Evolutionary conservation across 208 protist species (phyloP).

Genomic region (Herpetomonas tarakana): DNA sequence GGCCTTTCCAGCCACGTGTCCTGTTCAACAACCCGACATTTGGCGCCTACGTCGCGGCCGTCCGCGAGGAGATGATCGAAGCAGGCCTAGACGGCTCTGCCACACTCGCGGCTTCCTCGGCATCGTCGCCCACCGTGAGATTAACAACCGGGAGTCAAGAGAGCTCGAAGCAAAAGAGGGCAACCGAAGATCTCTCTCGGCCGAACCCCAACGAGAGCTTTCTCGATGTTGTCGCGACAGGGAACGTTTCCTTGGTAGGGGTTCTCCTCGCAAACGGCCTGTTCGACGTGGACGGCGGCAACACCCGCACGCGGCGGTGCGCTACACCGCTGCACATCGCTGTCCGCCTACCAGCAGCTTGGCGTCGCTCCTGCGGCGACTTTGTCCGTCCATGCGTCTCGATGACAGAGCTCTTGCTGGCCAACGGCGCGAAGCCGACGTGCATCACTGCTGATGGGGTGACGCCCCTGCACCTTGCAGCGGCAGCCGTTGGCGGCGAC

Average conservation of each 20-base stretch:
- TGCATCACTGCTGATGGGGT: slow-evolving; percentile 47
- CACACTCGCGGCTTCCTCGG: not conserved
- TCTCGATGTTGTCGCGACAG: slow-evolving; percentile 26
- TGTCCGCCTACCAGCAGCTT: not conserved
- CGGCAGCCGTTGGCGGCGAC: slow-evolving; percentile 12
- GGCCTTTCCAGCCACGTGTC: slow-evolving; percentile 38
- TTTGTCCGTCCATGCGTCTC: not conserved
- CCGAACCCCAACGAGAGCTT: slow-evolving; percentile 7
- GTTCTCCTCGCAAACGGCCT: slow-evolving; percentile 21
- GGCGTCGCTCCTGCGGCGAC: no score
- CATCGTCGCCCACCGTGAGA: not conserved
- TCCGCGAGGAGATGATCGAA: slow-evolving; percentile 9
- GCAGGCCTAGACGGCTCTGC: not conserved
- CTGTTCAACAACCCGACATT: slow-evolving; percentile 42
- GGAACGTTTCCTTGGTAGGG: slow-evolving; percentile 19
- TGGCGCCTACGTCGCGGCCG: slow-evolving; percentile 29
- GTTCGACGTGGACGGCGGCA: slow-evolving; percentile 30
- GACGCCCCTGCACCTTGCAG: slow-evolving; percentile 46
- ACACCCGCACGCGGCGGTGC: slow-evolving; percentile 39
- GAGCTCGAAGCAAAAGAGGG: not conserved
- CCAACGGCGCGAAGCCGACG: slow-evolving; percentile 28
- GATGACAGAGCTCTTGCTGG: slow-evolving; percentile 30
- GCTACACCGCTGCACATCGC: slow-evolving; percentile 49
- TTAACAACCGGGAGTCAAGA: not conserved
- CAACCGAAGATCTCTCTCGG: not conserved